Percentiles rank a stretch among this genome's conserved stretches.
Evolutionary conservation across 129 eudicot species (phyloP).

Genomic region (Kitagawia praeruptora): DNA sequence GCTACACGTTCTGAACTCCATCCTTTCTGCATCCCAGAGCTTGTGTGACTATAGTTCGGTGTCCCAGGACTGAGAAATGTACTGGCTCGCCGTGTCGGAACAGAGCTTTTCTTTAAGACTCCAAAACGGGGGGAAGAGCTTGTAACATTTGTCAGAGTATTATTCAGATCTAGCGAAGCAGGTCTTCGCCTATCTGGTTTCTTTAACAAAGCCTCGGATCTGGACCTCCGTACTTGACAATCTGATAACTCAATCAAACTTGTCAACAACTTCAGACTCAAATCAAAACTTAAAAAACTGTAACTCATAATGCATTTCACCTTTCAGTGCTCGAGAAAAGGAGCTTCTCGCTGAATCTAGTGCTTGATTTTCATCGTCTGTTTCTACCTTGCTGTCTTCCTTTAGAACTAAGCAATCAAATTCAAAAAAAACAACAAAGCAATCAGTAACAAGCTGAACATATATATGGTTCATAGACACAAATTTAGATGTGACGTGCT

Average conservation of each 20-base stretch:
- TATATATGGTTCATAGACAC: not conserved
- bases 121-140: slow-evolving; percentile 62
- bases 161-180: slow-evolving; percentile 65
- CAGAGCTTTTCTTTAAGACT: slow-evolving; percentile 46
- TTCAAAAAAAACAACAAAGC: slow-evolving; percentile 2
- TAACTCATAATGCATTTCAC: slow-evolving; percentile 25
- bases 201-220: slow-evolving; percentile 43
- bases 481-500: not conserved
- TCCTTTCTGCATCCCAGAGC: slow-evolving; percentile 54
- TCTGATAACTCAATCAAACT: slow-evolving; percentile 31
- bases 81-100: slow-evolving; percentile 24
- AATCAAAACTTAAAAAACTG: not conserved
- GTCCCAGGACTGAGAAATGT: slow-evolving; percentile 75
- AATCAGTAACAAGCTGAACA: slow-evolving; percentile 16
- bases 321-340: slow-evolving; percentile 88
- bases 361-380: slow-evolving; percentile 45
- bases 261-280: not conserved
- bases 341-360: slow-evolving; percentile 87
- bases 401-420: slow-evolving; percentile 29
- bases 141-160: slow-evolving; percentile 24
- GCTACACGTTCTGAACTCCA: slow-evolving; percentile 94
- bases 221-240: slow-evolving; percentile 56
- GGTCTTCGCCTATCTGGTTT: slow-evolving; percentile 60
- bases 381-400: slow-evolving; percentile 45
- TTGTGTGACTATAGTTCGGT: slow-evolving; percentile 45